Evolutionary conservation across 139 green algal genomes (phyloP), one percentile per base, ranked within the genome.

Genomic region (Zygnema cylindricum): DNA sequence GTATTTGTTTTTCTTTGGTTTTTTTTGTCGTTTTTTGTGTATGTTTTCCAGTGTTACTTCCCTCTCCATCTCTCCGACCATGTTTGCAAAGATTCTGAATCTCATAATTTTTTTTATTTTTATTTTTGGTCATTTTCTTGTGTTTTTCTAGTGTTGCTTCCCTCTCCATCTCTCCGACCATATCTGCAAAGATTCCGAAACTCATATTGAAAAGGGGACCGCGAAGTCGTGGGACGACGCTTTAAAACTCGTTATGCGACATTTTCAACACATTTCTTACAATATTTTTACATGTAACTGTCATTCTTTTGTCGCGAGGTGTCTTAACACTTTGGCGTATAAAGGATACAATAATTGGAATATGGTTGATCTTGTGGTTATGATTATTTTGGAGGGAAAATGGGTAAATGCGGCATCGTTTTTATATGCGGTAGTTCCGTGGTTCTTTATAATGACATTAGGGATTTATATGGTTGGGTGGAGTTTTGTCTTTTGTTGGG

Each of bases 211-310:
- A 23, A n/a, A 35, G 30, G 76, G 73, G n/a, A 87, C 77, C 25
- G 81, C n/a, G 3, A 40, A 77, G 2, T 32, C 38, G 0, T 92
- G 88, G 88, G 85, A 92, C 69, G 39, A 90, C 11, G 32, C 69
- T 30, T 69, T 92, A 0, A 63, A 55, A 57, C 21, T 35, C 21
- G 42, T 54, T 30, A 42, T 73, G 43, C 88, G 84, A 25, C 32
- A 32, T 2, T 92, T 76, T 81, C 84, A 92, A 69, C 42, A 92
- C 54, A 16, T 63, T 2, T 42, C 49, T 43, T 92, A 92, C 88
- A 92, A 92, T 40, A 81, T 92, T 43, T 90, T 92, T 55, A 92
- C 84, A 16, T 42, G 30, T 35, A 92, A 92, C 54, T 92, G 88
- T 55, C 88, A 92, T 54, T 92, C 88, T 0, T 92, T 92, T 69